Evolutionary conservation across 768 basidiomycete genomes (phyloP).

Genomic region (Austroboletus festivus): DNA sequence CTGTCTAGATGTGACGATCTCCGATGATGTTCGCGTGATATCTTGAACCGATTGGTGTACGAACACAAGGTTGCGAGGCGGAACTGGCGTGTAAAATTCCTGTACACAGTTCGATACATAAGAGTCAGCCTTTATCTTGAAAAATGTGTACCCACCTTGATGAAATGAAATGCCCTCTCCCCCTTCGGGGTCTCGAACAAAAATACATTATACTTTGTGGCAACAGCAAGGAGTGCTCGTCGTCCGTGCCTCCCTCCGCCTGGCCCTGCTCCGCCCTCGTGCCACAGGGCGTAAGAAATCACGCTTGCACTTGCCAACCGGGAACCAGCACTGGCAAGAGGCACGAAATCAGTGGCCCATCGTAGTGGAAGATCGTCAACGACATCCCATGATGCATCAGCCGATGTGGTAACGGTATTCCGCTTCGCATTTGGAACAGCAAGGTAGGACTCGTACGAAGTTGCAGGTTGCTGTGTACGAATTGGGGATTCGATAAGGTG

Average conservation of each 20-base stretch:
- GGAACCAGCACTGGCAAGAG: constrained; percentile 67
- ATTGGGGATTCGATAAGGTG: constrained; percentile 46
- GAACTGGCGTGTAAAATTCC: constrained; percentile 83
- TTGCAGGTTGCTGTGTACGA: constrained; percentile 25
- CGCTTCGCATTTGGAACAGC: constrained; percentile 27
- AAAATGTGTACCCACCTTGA: constrained; percentile 48
- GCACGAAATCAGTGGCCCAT: constrained; percentile 87
- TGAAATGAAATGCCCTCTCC: constrained; percentile 77
- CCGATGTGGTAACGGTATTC: constrained; percentile 31
- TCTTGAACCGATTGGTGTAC: constrained; percentile 67
- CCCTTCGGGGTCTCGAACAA: constrained; percentile 81
- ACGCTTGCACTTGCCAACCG: constrained; percentile 58
- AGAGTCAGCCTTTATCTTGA: background rate
- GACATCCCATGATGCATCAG: constrained; percentile 66
- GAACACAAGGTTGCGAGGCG: constrained; percentile 64
- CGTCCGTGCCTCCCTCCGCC: constrained; percentile 45
- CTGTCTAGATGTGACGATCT: constrained; percentile 31
- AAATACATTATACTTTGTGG: constrained; percentile 68
- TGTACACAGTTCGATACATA: constrained; percentile 26
- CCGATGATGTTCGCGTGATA: constrained; percentile 41
- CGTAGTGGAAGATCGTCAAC: constrained; percentile 70
- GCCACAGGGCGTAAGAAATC: constrained; percentile 67
- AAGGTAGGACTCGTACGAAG: constrained; percentile 29
- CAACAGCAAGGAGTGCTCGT: constrained; percentile 63
- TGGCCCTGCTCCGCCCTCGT: constrained; percentile 46